These are phyloP conservation scores for Boletus rufocinnamomeus DNA, from an alignment of 768 basidiomycete species.

Conservation along the genomic window DNA sequence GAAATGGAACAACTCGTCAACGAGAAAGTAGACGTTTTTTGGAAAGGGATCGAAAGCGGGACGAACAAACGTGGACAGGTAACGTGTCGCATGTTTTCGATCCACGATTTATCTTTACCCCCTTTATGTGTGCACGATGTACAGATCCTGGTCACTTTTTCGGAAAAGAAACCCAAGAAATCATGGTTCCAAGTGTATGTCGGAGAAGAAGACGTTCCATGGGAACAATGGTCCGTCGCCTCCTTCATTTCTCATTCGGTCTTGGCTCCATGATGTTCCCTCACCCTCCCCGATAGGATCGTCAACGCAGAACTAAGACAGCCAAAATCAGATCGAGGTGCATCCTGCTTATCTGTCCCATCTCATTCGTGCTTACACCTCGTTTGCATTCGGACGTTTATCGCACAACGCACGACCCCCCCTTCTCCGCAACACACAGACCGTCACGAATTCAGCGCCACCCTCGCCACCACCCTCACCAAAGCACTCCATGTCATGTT, in stretches of 20 bases:
- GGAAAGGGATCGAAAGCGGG: conserved; percentile 71
- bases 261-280: neutral
- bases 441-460: conserved; percentile 53
- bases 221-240: conserved; percentile 75
- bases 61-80: conserved; percentile 72
- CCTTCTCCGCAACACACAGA: conserved; percentile 32
- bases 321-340: conserved; percentile 65
- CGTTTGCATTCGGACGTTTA: neutral
- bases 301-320: conserved; percentile 81
- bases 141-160: conserved; percentile 69
- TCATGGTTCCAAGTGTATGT: conserved; percentile 73
- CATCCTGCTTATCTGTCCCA: neutral
- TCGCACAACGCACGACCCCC: neutral
- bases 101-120: conserved; percentile 22
- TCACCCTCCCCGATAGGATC: conserved; percentile 46
- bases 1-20: conserved; percentile 71
- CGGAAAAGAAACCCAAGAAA: conserved; percentile 76
- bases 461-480: conserved; percentile 61
- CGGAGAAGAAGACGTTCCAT: conserved; percentile 80
- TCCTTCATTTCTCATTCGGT: neutral
- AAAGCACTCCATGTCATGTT: conserved; percentile 72
- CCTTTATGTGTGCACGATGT: neutral
- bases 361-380: neutral
- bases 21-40: conserved; percentile 77
- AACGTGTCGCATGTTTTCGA: neutral